Evolutionary conservation across 2,329 filamentous ascomycete species (phyloP), one percentile per base, ranked within the genome.

Genomic region (Arachnomyces sp.): DNA sequence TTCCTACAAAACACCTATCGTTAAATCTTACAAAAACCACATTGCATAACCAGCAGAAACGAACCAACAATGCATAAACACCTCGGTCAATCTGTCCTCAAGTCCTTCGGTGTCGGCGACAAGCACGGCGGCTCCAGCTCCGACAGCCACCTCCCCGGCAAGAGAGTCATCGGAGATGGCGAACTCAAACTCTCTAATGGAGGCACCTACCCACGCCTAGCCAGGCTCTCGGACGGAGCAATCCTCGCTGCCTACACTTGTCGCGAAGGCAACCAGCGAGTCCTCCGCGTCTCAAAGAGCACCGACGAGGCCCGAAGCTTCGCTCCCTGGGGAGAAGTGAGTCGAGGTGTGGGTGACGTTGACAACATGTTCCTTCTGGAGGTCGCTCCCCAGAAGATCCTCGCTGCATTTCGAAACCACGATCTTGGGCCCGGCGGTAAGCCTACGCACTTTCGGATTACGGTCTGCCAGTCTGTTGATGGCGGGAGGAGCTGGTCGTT

Each of bases 371-470:
- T 66, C 44, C 48, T 73, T 11, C 55, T 71, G 8, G 67, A 72
- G 42, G 58, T 65, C 2, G 50, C 54, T 7, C 46, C 45, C 0
- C 54, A 59, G 0, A 52, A 55, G 1, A 53, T 72, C 2, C 57
- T 73, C 0, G 70, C 63, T 0, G 69, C 71, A 0, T 73, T 73
- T 52, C 65, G 71, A 4, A 73, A 73, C 51, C 68, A 72, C 42
- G 62, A 65, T 31, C 51, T 60, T 3, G 65, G 59, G 2, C 57
- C 58, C 0, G 33, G 53, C 14, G 57, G 60, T 2, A 18, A 16
- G 7, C 57, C 57, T 0, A 61, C 60, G 4, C 60, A 69, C 50
- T 73, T 68, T 52, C 67, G 70, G 21, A 72, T 73, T 49, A 73
- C 70, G 0, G 67, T 73, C 11, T 73, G 68, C 44, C 62, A 66